phyloP scores from a whole-genome alignment of 306 rosid species.

The Trichosanthes cucumerina region DNA sequence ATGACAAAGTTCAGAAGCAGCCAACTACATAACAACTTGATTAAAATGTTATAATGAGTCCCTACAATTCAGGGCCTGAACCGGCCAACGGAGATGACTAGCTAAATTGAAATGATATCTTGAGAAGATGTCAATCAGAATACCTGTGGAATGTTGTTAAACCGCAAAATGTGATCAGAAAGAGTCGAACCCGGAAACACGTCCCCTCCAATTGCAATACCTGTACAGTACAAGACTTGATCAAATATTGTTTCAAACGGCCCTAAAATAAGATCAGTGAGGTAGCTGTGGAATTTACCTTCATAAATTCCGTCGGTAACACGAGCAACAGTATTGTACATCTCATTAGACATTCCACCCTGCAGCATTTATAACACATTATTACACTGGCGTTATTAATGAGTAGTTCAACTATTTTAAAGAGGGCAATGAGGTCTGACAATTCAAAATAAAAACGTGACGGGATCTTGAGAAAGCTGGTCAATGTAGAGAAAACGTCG shows the following conservation, averaged over 20 bases:
- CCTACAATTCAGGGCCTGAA: neutral
- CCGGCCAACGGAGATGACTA: neutral
- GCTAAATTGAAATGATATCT: conserved; percentile 3
- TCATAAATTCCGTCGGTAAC: conserved; percentile 92
- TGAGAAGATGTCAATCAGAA: conserved; percentile 8
- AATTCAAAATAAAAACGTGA: neutral
- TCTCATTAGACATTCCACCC: conserved; percentile 99
- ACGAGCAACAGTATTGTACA: conserved; percentile 79
- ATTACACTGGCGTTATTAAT: neutral
- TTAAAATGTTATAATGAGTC: neutral
- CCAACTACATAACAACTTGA: neutral
- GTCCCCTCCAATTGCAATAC: conserved; percentile 98
- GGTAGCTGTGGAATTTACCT: conserved; percentile 31
- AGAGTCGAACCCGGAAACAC: conserved; percentile 98
- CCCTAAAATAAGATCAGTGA: neutral
- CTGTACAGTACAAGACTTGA: conserved; percentile 26
- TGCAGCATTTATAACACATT: conserved; percentile 24
- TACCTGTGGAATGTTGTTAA: conserved; percentile 93
- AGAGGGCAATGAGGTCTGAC: neutral
- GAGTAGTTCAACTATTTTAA: neutral
- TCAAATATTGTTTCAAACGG: conserved; percentile 1
- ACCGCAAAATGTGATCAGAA: conserved; percentile 92
- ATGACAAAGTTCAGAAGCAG: neutral
- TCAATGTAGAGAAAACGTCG: neutral
- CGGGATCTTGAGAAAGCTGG: neutral